Base-by-base conservation (phyloP, 306 rosid genomes). In the Delonix regia region DNA sequence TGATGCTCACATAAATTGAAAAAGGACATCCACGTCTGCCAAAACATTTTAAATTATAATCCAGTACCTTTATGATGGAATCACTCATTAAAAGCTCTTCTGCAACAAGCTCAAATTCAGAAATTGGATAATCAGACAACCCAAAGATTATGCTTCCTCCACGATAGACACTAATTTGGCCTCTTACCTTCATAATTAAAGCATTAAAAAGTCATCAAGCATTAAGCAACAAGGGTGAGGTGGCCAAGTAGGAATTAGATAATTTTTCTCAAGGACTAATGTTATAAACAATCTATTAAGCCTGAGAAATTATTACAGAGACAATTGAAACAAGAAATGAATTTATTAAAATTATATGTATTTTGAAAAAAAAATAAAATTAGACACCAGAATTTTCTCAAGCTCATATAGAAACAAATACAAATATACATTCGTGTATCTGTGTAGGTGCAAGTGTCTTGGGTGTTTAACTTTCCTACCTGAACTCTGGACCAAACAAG, bases 11-110 rank as follows among this genome's bases (percentile, higher is more conserved):
- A 63, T 73, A 25, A 71, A 69, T 61, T 51, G 63, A 71, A 48
- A 72, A 55, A 12, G 27, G 68, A 73, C 42, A 44, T 44, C 71
- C 62, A 67, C 18, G 19, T 19, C 51, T 7, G n/a, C 59, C 59
- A 69, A 69, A 82, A 75, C 78, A 57, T 39, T 76, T 48, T 67
- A 55, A 82, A 77, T 38, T 53, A 79, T 42, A 73, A 72, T 33
- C 41, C 44, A 74, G 81, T 83, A 90, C 99, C 98, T 85, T 88
- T 85, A 95, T 86, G 82, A 89, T 67, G 71, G 99, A 95, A 89
- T 95, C 97, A 53, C 99, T 95, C 97, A 95, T 88, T 84, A 95
- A 86, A 89, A 95, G 97, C 86, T 95, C 99, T 84, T 95, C 99
- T 0, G 99, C 99, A 71, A 95, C 99, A 45, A 95, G 98, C 86